phyloP scores from a whole-genome alignment of 2,329 filamentous ascomycete species.

The Aspergillus glaucus region DNA sequence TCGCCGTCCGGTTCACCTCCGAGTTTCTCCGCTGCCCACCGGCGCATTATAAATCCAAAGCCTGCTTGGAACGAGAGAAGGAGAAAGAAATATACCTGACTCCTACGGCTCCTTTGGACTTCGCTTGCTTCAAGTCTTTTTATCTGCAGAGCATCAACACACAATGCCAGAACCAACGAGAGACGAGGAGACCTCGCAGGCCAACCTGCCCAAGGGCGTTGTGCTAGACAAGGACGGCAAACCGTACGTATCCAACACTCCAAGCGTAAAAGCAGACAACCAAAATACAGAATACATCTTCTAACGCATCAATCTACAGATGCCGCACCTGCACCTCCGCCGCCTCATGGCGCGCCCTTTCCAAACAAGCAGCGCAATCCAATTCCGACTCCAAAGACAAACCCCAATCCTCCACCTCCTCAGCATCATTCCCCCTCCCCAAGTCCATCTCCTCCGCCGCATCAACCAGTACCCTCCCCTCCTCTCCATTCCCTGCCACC shows the following conservation, averaged over 20 bases:
- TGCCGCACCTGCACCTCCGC: conserved; percentile 45
- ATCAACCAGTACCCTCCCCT: conserved; percentile 20
- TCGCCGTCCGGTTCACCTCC: too few relatives aligned
- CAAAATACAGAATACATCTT: not conserved
- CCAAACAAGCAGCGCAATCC: conserved; percentile 29
- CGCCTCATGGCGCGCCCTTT: conserved; percentile 41
- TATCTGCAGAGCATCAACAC: not conserved
- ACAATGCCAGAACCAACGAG: conserved; percentile 5
- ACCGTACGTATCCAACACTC: conserved; percentile 31
- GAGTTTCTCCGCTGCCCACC: too few relatives aligned
- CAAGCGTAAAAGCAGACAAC: not conserved
- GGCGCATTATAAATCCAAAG: too few relatives aligned
- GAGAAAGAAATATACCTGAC: too few relatives aligned
- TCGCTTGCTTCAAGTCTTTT: too few relatives aligned
- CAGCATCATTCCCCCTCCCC: conserved; percentile 16
- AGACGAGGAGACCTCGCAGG: conserved; percentile 18
- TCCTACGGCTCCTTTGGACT: too few relatives aligned
- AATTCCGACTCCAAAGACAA: conserved; percentile 16
- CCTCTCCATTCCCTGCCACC: conserved; percentile 31
- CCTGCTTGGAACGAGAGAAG: too few relatives aligned
- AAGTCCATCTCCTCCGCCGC: conserved; percentile 21
- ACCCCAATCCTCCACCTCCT: conserved; percentile 29
- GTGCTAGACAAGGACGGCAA: conserved; percentile 46
- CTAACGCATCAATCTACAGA: conserved; percentile 19
- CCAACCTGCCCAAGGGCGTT: conserved; percentile 40